A percentile compares a stretch with the other conserved stretches of the same genome.
phyloP scores from a whole-genome alignment of 441 rosid genomes.

The Corymbia citriodora region DNA sequence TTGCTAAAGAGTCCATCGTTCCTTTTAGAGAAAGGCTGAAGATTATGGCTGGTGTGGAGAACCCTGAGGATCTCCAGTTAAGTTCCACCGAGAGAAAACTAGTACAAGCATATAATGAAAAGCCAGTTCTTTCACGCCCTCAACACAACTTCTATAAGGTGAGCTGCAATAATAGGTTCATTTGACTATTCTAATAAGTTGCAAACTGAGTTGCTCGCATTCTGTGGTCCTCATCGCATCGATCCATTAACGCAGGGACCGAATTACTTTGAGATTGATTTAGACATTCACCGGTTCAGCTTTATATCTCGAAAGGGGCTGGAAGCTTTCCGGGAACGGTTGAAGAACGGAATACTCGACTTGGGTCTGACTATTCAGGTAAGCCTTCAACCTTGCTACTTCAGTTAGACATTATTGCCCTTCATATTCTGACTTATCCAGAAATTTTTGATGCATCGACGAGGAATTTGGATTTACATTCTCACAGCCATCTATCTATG shows the following conservation, averaged over 20 bases:
- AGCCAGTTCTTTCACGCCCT: slow-evolving; percentile 94
- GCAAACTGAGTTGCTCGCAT: not conserved
- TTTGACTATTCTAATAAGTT: not conserved
- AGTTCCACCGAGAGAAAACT: slow-evolving; percentile 82
- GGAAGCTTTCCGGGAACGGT: slow-evolving; percentile 78
- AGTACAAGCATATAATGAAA: slow-evolving; percentile 73
- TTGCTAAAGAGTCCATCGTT: slow-evolving; percentile 60
- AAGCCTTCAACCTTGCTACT: not conserved
- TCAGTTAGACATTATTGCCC: not conserved
- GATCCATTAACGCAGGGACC: slow-evolving; percentile 46
- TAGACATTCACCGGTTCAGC: slow-evolving; percentile 90
- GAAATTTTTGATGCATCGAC: not conserved
- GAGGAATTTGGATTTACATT: not conserved
- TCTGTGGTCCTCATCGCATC: not conserved
- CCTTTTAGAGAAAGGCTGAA: slow-evolving; percentile 94
- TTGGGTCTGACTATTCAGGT: slow-evolving; percentile 93
- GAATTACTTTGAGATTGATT: slow-evolving; percentile 89
- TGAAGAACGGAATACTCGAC: slow-evolving; percentile 68
- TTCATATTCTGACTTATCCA: not conserved
- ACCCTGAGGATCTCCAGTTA: slow-evolving; percentile 75
- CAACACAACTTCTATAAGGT: slow-evolving; percentile 80
- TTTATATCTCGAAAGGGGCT: slow-evolving; percentile 85
- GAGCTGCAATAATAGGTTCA: not conserved
- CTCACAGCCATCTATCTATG: not conserved
- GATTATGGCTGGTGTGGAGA: slow-evolving; percentile 72